Evolutionary conservation across 2,329 filamentous ascomycete genomes (phyloP).

Genomic region (Fusarium tricinctum): DNA sequence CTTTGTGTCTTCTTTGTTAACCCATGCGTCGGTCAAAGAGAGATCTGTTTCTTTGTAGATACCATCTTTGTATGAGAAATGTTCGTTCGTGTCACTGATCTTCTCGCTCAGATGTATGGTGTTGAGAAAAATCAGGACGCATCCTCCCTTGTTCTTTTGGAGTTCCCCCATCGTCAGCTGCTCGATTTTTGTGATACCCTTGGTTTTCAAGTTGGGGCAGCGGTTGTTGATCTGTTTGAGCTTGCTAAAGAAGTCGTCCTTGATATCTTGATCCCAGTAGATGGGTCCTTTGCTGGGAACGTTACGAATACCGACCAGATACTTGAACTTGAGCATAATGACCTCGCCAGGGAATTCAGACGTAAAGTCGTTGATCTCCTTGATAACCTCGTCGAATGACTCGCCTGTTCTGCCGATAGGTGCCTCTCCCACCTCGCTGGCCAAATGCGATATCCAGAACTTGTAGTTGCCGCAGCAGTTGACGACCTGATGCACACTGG

Average conservation of each 20-base stretch:
- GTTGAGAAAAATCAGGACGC: background rate
- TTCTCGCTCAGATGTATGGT: background rate
- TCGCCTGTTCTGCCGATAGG: too few relatives aligned
- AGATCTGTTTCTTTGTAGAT: background rate
- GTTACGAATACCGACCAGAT: background rate
- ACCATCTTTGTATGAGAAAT: background rate
- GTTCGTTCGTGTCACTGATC: background rate
- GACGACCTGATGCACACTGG: too few relatives aligned
- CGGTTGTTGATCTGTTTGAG: constrained; percentile 9
- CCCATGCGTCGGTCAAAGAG: background rate
- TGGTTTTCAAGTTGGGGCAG: background rate
- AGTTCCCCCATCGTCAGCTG: background rate
- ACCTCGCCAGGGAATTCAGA: too few relatives aligned
- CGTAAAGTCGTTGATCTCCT: too few relatives aligned
- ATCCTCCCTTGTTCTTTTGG: background rate
- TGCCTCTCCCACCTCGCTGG: too few relatives aligned
- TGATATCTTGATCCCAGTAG: background rate
- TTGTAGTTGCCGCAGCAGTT: too few relatives aligned
- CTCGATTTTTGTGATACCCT: background rate
- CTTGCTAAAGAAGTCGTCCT: background rate
- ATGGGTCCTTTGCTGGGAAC: background rate
- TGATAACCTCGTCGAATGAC: too few relatives aligned
- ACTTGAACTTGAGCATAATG: too few relatives aligned
- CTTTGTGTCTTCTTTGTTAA: background rate
- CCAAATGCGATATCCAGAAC: too few relatives aligned